phyloP scores from a whole-genome alignment of 345 rosid genomes.

The Cardiospermum halicacabum region DNA sequence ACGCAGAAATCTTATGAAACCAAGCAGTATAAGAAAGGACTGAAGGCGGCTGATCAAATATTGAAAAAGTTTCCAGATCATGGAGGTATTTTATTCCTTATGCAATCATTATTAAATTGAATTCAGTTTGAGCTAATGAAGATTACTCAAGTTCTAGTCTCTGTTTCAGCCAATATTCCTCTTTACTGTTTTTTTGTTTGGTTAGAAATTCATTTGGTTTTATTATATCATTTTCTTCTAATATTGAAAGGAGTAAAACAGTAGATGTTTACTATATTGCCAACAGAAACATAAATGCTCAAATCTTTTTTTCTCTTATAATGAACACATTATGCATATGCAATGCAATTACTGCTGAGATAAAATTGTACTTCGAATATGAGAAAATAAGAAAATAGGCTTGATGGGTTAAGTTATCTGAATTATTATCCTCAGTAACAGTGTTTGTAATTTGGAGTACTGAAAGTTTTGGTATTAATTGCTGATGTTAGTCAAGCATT shows the following conservation, averaged over 20 bases:
- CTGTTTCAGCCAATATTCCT: conserved; percentile 1
- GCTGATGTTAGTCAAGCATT: not conserved
- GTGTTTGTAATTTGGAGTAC: not conserved
- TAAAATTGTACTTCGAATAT: not conserved
- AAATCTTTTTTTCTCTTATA: not conserved
- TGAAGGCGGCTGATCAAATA: conserved; percentile 98
- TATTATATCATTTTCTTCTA: not conserved
- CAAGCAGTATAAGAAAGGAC: conserved; percentile 95
- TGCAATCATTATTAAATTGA: not conserved
- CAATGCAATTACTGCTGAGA: not conserved
- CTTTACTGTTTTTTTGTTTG: not conserved
- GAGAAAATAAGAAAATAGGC: not conserved
- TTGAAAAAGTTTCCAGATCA: conserved; percentile 97
- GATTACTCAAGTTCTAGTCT: not conserved
- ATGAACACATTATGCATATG: not conserved
- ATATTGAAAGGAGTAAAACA: not conserved
- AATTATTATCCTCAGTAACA: not conserved
- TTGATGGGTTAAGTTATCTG: not conserved
- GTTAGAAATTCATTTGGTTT: not conserved
- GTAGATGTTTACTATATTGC: not conserved
- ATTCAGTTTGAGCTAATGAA: not conserved
- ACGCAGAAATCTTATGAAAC: conserved; percentile 97
- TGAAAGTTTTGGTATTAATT: not conserved
- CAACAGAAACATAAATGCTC: not conserved
- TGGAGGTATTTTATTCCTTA: conserved; percentile 63